Conservation (phyloP, 257 asterid species). For the Solanum verrucosum region DNA sequence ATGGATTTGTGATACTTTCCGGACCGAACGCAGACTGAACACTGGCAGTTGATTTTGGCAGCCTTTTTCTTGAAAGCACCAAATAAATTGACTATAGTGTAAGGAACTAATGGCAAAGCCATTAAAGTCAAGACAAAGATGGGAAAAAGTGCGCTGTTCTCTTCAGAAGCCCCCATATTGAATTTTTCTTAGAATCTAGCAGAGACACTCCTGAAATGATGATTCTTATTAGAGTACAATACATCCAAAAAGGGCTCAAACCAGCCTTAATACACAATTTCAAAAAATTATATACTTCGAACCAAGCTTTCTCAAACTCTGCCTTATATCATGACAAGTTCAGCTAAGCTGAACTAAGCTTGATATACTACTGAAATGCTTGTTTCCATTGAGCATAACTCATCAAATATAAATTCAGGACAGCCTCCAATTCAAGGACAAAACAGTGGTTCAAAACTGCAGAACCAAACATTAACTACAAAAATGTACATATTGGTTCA, state of each 20-base stretch:
- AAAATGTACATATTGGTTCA: background rate
- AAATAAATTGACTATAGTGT: conserved; percentile 64
- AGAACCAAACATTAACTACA: background rate
- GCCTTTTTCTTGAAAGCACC: conserved; percentile 56
- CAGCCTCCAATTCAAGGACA: background rate
- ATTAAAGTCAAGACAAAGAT: conserved; percentile 86
- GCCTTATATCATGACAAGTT: background rate
- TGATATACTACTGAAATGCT: background rate
- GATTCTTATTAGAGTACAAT: background rate
- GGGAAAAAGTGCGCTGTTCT: conserved; percentile 86
- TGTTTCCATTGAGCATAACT: background rate
- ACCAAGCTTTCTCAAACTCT: background rate
- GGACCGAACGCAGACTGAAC: conserved; percentile 84
- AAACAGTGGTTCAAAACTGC: background rate
- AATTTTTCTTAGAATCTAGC: background rate
- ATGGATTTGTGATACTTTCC: conserved; percentile 93
- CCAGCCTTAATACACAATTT: background rate
- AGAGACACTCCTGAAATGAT: background rate
- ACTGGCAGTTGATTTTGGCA: conserved; percentile 56
- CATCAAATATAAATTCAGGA: background rate
- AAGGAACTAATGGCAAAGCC: conserved; percentile 94
- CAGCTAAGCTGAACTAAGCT: background rate
- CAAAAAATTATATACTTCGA: background rate
- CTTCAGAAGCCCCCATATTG: conserved; percentile 82
- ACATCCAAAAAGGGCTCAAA: background rate